Evolutionary conservation across 1,139 yeast genomes (phyloP).

Genomic region (Hansenula lynferdii): DNA sequence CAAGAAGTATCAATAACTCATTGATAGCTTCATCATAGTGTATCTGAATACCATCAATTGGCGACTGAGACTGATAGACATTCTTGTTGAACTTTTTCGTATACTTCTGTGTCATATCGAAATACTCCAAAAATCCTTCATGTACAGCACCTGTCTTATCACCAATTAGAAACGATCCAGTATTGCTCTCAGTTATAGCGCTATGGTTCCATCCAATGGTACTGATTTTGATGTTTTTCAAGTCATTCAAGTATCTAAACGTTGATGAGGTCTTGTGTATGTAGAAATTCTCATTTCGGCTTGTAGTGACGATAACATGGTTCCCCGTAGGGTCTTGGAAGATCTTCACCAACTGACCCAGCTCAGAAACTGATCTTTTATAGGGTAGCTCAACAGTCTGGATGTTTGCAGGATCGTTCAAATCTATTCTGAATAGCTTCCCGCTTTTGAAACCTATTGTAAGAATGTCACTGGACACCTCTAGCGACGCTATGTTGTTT

Average conservation of each 20-base stretch:
- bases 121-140: conserved; percentile 40
- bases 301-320: conserved; percentile 43
- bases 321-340: conserved; percentile 46
- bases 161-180: conserved; percentile 47
- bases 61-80: conserved; percentile 34
- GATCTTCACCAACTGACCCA: conserved; percentile 30
- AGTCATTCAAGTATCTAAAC: conserved; percentile 34
- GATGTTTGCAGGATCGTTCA: conserved; percentile 50
- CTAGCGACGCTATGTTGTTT: conserved; percentile 35
- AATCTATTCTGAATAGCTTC: conserved; percentile 44
- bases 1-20: conserved; percentile 25
- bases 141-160: conserved; percentile 39
- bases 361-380: conserved; percentile 17
- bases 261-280: conserved; percentile 32
- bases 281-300: conserved; percentile 40
- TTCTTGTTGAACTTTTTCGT: conserved; percentile 36
- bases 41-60: conserved; percentile 31
- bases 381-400: conserved; percentile 28
- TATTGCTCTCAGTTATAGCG: conserved; percentile 29
- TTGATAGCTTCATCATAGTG: conserved; percentile 15
- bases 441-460: conserved; percentile 42
- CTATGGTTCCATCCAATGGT: conserved; percentile 39
- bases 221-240: conserved; percentile 36
- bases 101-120: conserved; percentile 32
- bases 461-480: conserved; percentile 44